These are phyloP conservation scores for Candida silvicultrix DNA, from an alignment of 805 yeast species.

Conservation along the genomic window DNA sequence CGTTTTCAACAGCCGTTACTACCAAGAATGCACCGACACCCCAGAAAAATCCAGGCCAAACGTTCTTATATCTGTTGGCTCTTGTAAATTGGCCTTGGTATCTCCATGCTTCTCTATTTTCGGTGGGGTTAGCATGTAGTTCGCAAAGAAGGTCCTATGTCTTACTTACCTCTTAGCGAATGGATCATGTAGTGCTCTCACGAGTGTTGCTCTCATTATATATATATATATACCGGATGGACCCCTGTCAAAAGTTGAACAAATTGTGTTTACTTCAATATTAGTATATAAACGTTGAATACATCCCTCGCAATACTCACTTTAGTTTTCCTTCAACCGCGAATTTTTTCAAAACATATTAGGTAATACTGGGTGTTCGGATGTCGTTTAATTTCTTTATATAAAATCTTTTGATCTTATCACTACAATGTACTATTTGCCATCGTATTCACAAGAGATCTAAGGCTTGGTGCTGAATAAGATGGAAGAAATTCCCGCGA, in stretches of 20 bases:
- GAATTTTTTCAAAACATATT: neutral
- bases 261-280: too few species aligned
- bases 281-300: too few species aligned
- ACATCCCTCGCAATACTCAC: neutral
- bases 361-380: neutral
- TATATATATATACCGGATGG: too few species aligned
- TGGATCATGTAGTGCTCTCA: constrained; percentile 30
- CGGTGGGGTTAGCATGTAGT: neutral
- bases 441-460: neutral
- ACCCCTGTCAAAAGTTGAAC: too few species aligned
- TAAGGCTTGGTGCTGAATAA: neutral
- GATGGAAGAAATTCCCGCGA: neutral
- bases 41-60: constrained; percentile 76
- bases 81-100: constrained; percentile 77
- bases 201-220: constrained; percentile 14
- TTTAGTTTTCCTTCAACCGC: neutral
- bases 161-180: constrained; percentile 41
- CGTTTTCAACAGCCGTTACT: constrained; percentile 39
- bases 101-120: constrained; percentile 81
- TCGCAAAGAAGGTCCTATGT: neutral
- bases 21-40: constrained; percentile 72
- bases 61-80: constrained; percentile 56
- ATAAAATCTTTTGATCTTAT: neutral
- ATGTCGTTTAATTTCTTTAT: neutral
- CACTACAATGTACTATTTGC: neutral